Conservation (phyloP, 2,329 filamentous ascomycete species). For the Aspergillus fructus region DNA sequence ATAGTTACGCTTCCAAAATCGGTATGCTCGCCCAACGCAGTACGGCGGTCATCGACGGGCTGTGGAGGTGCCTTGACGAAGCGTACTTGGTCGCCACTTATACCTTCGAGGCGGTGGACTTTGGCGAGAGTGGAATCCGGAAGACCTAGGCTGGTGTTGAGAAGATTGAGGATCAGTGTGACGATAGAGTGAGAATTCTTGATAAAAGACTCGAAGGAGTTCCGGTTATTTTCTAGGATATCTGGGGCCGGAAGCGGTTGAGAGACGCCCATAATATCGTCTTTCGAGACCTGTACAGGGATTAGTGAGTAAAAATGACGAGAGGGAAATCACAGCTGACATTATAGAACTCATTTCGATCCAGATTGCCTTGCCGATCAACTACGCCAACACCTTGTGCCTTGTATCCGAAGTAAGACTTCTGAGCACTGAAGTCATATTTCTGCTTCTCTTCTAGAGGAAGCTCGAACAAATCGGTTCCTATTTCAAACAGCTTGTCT, state of each 20-base stretch:
- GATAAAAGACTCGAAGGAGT: slow-evolving; percentile 46
- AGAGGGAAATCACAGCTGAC: slow-evolving; percentile 25
- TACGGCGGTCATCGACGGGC: slow-evolving; percentile 40
- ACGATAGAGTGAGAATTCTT: slow-evolving; percentile 47
- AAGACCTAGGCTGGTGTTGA: slow-evolving; percentile 48
- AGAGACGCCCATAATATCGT: slow-evolving; percentile 48
- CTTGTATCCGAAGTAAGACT: slow-evolving; percentile 57
- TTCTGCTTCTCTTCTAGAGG: slow-evolving; percentile 52
- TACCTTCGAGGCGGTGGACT: slow-evolving; percentile 46
- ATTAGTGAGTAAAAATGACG: neutral
- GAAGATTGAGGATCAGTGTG: slow-evolving; percentile 42
- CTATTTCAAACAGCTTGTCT: slow-evolving; percentile 48
- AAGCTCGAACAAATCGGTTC: slow-evolving; percentile 49
- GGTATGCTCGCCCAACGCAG: slow-evolving; percentile 54
- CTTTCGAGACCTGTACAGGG: slow-evolving; percentile 48
- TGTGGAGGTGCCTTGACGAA: slow-evolving; percentile 53
- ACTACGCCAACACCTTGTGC: slow-evolving; percentile 48
- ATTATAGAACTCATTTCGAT: slow-evolving; percentile 58
- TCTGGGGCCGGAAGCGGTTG: slow-evolving; percentile 43
- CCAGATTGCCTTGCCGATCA: slow-evolving; percentile 49
- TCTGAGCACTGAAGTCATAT: slow-evolving; percentile 53
- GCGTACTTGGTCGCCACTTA: slow-evolving; percentile 56
- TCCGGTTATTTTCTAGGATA: slow-evolving; percentile 38
- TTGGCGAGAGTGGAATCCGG: slow-evolving; percentile 41
- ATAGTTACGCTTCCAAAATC: slow-evolving; percentile 59